Evolutionary conservation across 2,329 filamentous ascomycete species (phyloP), one percentile per base, ranked within the genome.

Genomic region (Penicillium nordicum): DNA sequence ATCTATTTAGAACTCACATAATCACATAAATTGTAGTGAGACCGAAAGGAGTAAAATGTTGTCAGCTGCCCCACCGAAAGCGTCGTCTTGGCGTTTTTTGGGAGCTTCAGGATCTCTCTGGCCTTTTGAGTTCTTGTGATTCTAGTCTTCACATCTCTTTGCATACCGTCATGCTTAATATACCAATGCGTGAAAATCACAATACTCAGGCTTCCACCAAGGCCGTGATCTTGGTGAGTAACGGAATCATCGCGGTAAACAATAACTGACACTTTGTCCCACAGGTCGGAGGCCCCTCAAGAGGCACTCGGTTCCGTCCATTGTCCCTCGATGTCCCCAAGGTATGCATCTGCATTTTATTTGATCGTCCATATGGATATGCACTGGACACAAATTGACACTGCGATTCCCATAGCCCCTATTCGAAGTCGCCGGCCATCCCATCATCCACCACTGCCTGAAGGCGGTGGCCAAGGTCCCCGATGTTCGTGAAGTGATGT

Each of bases 361-460:
- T 27, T 30, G 32, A 51, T 65, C 14, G 7, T 12, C 7, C 8
- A 4, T 30, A 4, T 4, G 18, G 4, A 44, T 45, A 30, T 27
- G 21, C 30, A 5, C 16, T 27, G 38, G 21, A 29, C 12, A 14
- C 34, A 10, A 18, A 38, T 44, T 55, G 23, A 55, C 52, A 54
- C 27, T 40, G 27, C 50, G 25, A 45, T 54, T 50, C 36, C 47
- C 36, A 37, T 64, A 95, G 91, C 94, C 94, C 63, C 89, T 99
- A 67, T 97, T 99, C 80, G 93, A 97, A 76, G 92, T 99, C 71
- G 94, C 94, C 66, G 94, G 94, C 67, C 94, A 99, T 78, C 92
- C 93, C 67, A 97, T 99, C 79, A 92, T 97, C 80, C 93, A 92
- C 84, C 94, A 99, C 82, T 96, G 92, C 82, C 85, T 99, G 74